These are phyloP conservation scores for Nepenthes mirabilis DNA, from an alignment of 148 eudicot genomes.

Conservation along the genomic window DNA sequence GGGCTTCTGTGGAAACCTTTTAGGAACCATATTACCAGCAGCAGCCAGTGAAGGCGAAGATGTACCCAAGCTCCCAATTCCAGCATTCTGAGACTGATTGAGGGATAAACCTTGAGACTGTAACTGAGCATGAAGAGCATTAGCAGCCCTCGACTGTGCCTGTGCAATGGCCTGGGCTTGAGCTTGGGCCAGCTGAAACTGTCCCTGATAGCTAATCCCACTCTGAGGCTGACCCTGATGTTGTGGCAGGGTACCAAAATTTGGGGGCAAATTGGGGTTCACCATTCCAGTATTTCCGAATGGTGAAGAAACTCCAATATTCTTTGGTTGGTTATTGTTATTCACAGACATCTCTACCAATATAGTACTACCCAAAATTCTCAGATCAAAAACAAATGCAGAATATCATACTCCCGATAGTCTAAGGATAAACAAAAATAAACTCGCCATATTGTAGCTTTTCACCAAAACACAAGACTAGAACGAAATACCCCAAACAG, in stretches of 20 bases:
- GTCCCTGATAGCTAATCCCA: slow-evolving; percentile 47
- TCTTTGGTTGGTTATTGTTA: slow-evolving; percentile 51
- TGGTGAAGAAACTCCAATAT: slow-evolving; percentile 45
- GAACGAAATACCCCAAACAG: no score
- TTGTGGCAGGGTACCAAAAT: slow-evolving; percentile 31
- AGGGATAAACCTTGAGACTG: slow-evolving; percentile 60
- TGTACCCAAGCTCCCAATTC: slow-evolving; percentile 32
- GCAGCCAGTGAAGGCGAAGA: slow-evolving; percentile 27
- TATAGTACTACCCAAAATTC: background rate
- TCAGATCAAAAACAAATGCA: background rate
- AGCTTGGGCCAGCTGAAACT: slow-evolving; percentile 64
- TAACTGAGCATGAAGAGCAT: slow-evolving; percentile 55
- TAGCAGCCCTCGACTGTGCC: slow-evolving; percentile 27
- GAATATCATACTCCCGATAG: background rate
- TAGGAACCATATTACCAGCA: slow-evolving; percentile 23
- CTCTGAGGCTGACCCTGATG: slow-evolving; percentile 39
- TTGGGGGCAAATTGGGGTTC: slow-evolving; percentile 42
- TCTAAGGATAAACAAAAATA: background rate
- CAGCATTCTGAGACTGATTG: slow-evolving; percentile 35
- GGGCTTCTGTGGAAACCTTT: slow-evolving; percentile 61
- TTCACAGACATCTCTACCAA: slow-evolving; percentile 45
- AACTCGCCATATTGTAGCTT: no score
- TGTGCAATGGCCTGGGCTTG: slow-evolving; percentile 38
- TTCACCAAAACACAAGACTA: no score
- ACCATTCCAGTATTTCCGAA: slow-evolving; percentile 47